Evolutionary conservation across 768 basidiomycete genomes (phyloP).

Genomic region (Russula foetens): DNA sequence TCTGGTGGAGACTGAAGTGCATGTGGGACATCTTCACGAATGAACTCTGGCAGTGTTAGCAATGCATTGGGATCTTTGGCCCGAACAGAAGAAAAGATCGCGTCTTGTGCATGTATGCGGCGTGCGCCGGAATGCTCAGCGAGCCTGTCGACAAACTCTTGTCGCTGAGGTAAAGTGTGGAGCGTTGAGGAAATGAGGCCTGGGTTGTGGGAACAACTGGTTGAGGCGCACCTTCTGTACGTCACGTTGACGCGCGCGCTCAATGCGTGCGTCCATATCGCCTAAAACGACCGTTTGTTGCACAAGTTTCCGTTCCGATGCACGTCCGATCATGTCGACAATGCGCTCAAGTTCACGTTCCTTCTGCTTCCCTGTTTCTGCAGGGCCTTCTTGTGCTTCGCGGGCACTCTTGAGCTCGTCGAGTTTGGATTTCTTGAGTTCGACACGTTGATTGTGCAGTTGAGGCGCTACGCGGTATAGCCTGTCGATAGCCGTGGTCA

Average conservation of each 20-base stretch:
- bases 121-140: constrained; percentile 64
- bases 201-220: not conserved
- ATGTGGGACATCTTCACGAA: constrained; percentile 17
- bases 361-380: constrained; percentile 39
- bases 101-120: constrained; percentile 75
- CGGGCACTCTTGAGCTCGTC: constrained; percentile 69
- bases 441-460: constrained; percentile 87
- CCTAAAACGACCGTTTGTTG: constrained; percentile 65
- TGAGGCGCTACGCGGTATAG: constrained; percentile 83
- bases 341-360: constrained; percentile 62
- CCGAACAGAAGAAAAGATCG: constrained; percentile 36
- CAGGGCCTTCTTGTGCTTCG: constrained; percentile 29
- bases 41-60: constrained; percentile 43
- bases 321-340: constrained; percentile 60
- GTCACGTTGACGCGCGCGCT: constrained; percentile 50
- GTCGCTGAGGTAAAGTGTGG: constrained; percentile 39
- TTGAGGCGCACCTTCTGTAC: constrained; percentile 46
- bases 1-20: constrained; percentile 9
- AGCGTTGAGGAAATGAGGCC: constrained; percentile 1
- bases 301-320: constrained; percentile 55
- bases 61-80: constrained; percentile 37
- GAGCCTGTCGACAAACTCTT: constrained; percentile 69
- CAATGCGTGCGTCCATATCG: constrained; percentile 45
- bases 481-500: constrained; percentile 84
- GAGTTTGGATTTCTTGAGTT: constrained; percentile 64